Evolutionary conservation across 495 filamentous ascomycete species (phyloP), one percentile per base, ranked within the genome.

Genomic region (Peziza echinospora): DNA sequence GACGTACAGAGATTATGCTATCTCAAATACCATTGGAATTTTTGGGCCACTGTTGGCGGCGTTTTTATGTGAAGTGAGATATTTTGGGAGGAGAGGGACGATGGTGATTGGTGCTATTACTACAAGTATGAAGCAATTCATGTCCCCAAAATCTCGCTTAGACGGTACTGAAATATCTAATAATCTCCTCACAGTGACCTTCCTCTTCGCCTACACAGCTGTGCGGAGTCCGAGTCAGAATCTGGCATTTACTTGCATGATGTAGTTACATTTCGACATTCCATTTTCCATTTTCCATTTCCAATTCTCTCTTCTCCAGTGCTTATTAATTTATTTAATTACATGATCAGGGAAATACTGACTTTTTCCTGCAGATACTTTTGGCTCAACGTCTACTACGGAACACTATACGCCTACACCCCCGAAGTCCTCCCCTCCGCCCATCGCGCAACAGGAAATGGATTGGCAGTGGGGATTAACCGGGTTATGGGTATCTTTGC

Each of bases 401-500:
- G 75, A n/a, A 75, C 70, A 0, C 63, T 82, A 13, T 84, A 82
- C 49, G 77, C 77, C 2, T 69, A 34, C 26, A 34, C 26, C 26
- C 26, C 26, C 7, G 26, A 34, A 71, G 72, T 77, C 5, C 60
- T 82, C 2, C 77, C 77, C 3, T 75, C 72, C 30, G 77, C 75
- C 3, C 77, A 82, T 57, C 65, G 77, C 13, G 76, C 75, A 2
- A 80, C 78, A 2, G 77, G 78, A 19, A 79, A 81, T 51, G 78
- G 78, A 9, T 67, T 84, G 43, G 70, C 74, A 5, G 77, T 82
- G 21, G 76, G 68, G 0, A 68, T 71, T 24, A 82, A 82, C 55
- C 69, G 79, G 13, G 60, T 82, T 50, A 81, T 81, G 76, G 78
- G 78, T 10, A 82, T 82, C 45, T 44, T 84, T 44, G 73, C 70